These are phyloP conservation scores for Coccomyxa sp. DNA, from an alignment of 139 green algal species.

Conservation along the genomic window DNA sequence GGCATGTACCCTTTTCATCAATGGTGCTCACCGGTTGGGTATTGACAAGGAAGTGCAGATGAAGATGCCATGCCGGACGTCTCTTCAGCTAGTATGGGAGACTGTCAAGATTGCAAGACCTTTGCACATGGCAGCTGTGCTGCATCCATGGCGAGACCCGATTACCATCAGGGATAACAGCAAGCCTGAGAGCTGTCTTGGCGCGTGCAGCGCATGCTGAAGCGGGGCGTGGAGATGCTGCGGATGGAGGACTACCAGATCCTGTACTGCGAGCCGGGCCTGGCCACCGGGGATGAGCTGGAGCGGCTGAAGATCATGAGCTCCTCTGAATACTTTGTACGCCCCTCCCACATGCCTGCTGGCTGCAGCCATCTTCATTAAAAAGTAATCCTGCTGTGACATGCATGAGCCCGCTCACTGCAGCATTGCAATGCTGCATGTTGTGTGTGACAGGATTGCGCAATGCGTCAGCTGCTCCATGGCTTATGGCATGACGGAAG, in stretches of 20 bases:
- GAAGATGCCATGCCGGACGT: neutral
- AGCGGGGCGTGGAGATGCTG: slow-evolving; percentile 16
- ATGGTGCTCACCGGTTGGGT: neutral
- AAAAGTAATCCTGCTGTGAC: no score
- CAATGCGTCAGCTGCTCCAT: no score
- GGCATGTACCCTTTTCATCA: neutral
- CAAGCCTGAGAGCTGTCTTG: neutral
- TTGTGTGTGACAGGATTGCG: no score
- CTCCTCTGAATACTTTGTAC: slow-evolving; percentile 7
- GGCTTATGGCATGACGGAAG: no score
- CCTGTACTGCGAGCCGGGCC: slow-evolving; percentile 17
- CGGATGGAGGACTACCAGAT: slow-evolving; percentile 23
- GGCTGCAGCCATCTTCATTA: no score
- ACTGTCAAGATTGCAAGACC: neutral
- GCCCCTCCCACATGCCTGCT: no score
- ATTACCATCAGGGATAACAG: neutral
- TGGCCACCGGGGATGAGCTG: neutral
- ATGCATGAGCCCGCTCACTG: no score
- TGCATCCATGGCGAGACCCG: neutral
- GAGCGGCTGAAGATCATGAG: slow-evolving; percentile 15
- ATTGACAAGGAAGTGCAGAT: no score
- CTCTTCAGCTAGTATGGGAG: neutral
- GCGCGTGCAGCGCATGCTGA: slow-evolving; percentile 11
- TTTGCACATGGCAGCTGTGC: neutral
- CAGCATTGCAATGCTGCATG: no score